Evolutionary conservation across 2,329 filamentous ascomycete species (phyloP).

Genomic region (Sclerotinia borealis): DNA sequence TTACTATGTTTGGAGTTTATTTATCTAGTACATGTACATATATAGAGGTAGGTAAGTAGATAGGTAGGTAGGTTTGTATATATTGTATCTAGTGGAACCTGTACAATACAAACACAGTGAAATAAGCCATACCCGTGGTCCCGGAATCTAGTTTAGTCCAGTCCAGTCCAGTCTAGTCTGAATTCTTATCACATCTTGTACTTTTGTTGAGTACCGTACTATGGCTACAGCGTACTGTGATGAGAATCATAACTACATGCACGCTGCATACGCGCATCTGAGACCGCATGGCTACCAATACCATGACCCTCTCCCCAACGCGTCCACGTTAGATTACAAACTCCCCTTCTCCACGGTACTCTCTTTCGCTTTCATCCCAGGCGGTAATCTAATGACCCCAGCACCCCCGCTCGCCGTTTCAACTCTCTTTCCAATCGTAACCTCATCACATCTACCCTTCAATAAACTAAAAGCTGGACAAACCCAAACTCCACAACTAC

Average conservation of each 20-base stretch:
- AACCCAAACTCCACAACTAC: conserved; percentile 85
- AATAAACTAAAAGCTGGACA: conserved; percentile 85
- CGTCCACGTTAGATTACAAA: background rate
- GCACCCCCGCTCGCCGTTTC: conserved; percentile 9
- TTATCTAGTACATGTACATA: background rate
- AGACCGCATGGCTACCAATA: too few relatives aligned
- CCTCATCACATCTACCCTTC: conserved; percentile 74
- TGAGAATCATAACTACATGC: background rate
- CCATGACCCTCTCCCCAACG: too few relatives aligned
- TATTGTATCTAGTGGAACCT: background rate
- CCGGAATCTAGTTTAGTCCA: background rate
- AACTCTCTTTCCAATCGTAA: conserved; percentile 18
- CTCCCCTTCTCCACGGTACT: conserved; percentile 8
- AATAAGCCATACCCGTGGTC: background rate
- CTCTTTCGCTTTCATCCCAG: conserved; percentile 37
- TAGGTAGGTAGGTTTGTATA: background rate
- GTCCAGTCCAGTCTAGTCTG: too few relatives aligned
- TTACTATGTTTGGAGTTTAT: too few relatives aligned
- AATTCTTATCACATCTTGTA: background rate
- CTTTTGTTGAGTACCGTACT: background rate
- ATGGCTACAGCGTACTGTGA: too few relatives aligned
- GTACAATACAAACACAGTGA: background rate
- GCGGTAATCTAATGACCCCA: conserved; percentile 50
- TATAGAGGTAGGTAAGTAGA: too few relatives aligned
- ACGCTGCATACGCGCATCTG: background rate